A percentile compares a stretch with the other conserved stretches of the same genome.
These are phyloP conservation scores for Acer campestre DNA, from an alignment of 345 rosid species.

Conservation along the genomic window DNA sequence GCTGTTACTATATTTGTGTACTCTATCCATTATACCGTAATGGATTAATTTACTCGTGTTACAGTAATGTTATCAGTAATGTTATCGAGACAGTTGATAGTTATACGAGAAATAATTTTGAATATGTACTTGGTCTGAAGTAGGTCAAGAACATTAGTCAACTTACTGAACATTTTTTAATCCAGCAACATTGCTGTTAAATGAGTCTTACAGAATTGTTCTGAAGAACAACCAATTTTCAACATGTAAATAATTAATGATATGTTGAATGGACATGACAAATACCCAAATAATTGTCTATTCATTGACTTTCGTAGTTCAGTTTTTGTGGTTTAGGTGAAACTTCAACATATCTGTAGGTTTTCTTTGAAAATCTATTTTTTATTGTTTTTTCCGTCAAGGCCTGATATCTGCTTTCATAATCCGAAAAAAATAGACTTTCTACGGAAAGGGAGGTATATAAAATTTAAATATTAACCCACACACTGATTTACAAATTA, in stretches of 20 bases:
- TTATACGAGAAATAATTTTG: too few relatives aligned
- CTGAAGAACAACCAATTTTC: too few relatives aligned
- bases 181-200: not conserved
- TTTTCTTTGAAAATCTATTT: not conserved
- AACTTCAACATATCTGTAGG: not conserved
- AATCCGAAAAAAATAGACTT: too few relatives aligned
- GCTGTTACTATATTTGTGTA: not conserved
- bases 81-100: too few relatives aligned
- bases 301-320: not conserved
- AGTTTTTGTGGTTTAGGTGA: not conserved
- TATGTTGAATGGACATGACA: not conserved
- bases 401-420: not conserved
- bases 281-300: not conserved
- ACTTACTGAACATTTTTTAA: too few relatives aligned
- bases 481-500: not conserved
- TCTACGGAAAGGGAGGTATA: too few relatives aligned
- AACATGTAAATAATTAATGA: too few relatives aligned
- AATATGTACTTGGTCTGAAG: too few relatives aligned
- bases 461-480: not conserved
- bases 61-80: too few relatives aligned
- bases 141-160: too few relatives aligned
- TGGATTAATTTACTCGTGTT: too few relatives aligned
- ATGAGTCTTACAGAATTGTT: too few relatives aligned
- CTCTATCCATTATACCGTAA: not conserved
- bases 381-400: not conserved